A percentile compares a stretch with the other conserved stretches of the same genome.
Evolutionary conservation across 257 asterid genomes (phyloP).

Genomic region (Plantago ovata): DNA sequence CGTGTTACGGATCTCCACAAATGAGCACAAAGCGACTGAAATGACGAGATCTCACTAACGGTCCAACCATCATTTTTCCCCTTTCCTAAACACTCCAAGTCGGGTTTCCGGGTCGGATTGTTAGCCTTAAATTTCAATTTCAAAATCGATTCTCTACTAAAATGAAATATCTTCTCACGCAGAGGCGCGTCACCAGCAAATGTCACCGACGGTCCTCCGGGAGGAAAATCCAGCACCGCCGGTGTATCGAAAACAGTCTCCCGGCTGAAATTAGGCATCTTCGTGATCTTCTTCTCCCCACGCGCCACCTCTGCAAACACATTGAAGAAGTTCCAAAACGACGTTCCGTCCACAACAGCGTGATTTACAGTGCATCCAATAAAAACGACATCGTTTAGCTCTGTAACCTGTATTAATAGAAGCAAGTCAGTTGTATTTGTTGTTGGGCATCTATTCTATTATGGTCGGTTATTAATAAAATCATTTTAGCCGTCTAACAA

Average conservation of each 20-base stretch:
- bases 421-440: too few relatives aligned
- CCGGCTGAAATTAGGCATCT: conserved; percentile 51
- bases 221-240: conserved; percentile 54
- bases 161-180: conserved; percentile 74
- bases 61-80: conserved; percentile 37
- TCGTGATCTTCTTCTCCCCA: conserved; percentile 47
- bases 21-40: conserved; percentile 78
- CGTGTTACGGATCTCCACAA: conserved; percentile 92
- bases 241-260: conserved; percentile 65
- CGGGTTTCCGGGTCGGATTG: conserved; percentile 21
- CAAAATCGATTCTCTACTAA: conserved; percentile 69
- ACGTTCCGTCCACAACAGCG: conserved; percentile 93
- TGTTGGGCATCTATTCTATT: too few relatives aligned
- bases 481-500: too few relatives aligned
- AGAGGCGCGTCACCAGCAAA: conserved; percentile 72
- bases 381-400: conserved; percentile 61
- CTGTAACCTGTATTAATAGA: conserved; percentile 44
- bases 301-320: conserved; percentile 63
- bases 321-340: conserved; percentile 92
- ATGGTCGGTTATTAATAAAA: too few relatives aligned
- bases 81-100: conserved; percentile 37
- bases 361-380: conserved; percentile 78
- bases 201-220: conserved; percentile 78
- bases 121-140: conserved; percentile 58
- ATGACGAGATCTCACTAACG: conserved; percentile 60